Base-by-base conservation (phyloP, 257 asterid genomes). In the Schizonepeta tenuifolia region DNA sequence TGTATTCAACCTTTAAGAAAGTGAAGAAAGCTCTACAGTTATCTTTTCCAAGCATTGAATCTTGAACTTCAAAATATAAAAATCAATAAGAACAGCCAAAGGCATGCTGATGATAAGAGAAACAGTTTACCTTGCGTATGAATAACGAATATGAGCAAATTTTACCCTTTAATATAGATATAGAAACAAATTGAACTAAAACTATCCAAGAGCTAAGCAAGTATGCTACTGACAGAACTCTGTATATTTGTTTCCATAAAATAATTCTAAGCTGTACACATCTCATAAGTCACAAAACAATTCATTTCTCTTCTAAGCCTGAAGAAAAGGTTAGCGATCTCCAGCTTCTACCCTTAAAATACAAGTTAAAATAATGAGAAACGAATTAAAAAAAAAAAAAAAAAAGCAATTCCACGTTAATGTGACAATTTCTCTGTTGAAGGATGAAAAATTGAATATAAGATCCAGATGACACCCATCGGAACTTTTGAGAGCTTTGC, bases 191-290 rank as follows among this genome's bases (percentile, higher is more conserved):
- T 43, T 21, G 36, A 75, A 75, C 59, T 21, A 50, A 68, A 75
- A 69, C 46, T 43, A 63, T 57, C 77, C 63, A 71, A 68, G 51
- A 75, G 46, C 50, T 69, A 18, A 72, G 64, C 71, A 60, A 58
- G 72, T 35, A 70, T 65, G 80, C 73, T 44, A 69, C 63, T 63
- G 65, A 75, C 64, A 41, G 73, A 83, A 62, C 75, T 72, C 65
- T 83, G 86, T 87, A 83, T 84, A 76, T 78, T 78, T 79, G 79
- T 76, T 72, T 69, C 81, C 79, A 79, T 53, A 17, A 80, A 89
- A 76, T 54, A 79, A 75, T 78, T 83, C 89, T 81, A 78, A 77
- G 79, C 89, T 93, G 96, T 93, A 88, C 96, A 90, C 63, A 86
- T 82, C 75, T 75, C 73, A 77, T 57, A 84, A 68, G 84, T 74